Base-by-base conservation (phyloP, 768 basidiomycete species). In the Cytidiella melzeri region DNA sequence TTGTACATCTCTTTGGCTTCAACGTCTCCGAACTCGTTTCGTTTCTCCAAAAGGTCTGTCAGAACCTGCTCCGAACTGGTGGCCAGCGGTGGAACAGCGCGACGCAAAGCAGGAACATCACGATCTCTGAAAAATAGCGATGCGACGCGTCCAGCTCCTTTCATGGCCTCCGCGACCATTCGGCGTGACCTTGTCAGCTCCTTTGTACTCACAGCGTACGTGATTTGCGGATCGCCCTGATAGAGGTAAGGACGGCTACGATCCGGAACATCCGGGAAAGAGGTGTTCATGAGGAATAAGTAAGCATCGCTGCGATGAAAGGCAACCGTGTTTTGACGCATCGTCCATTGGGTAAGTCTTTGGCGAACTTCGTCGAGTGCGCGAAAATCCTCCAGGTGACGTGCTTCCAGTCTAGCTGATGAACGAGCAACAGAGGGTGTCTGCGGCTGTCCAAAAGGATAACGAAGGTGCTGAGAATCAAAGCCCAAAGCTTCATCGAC, bases 101-200 rank as follows among this genome's bases (percentile, higher is more conserved):
- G 79, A 43, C 85, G 86, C 5, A 90, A 60, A 38, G 81, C 72
- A 2, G 85, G 83, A 26, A 95, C 52, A 3, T 69, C 68, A 13
- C 70, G 73, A 9, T 87, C 83, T 18, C 61, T 53, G 48, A 78
- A 79, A 68, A 89, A 92, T 36, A 69, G 72, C 23, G 92, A 94
- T 1, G 87, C 84, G 0, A 83, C 72, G 2, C 84, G 80, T 42
- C 81, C 83, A 0, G 90, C 92, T 15, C 84, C 60, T 59, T 92
- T 87, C 84, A 93, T 93, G 57, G 75, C 72, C 64, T 96, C 92
- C 0, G 83, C 71, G 10, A 99, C 81, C 45, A 91, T 58, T 41
- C 63, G 57, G 37, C 77, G 75, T 15, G 85, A 55, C 21, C 82
- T 80, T 1, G 37, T 28, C 15, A 69, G 69, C 6, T 56, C 55